Base-by-base conservation (phyloP, 208 protist species). In the Angomonas deanei region DNA sequence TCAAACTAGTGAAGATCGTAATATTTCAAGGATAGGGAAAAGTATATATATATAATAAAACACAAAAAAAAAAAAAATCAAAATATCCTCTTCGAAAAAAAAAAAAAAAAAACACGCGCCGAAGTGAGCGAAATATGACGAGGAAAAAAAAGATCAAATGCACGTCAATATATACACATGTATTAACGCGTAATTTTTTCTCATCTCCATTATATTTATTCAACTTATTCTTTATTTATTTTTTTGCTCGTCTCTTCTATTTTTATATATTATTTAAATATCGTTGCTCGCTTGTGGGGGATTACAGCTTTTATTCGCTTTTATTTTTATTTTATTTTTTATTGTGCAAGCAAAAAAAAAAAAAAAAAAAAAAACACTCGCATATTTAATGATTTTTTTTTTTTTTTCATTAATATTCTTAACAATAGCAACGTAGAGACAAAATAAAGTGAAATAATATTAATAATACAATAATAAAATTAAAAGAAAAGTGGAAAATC, bases 401-500 rank as follows among this genome's bases (percentile, higher is more conserved):
- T 8, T 27, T 53, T 21, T 24, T 53, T 53, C 11, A 53, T 11
- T 27, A 24, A 53, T 27, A 53, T 42, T 15, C 11, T 42, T 42
- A 42, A 42, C 36, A 42, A n/a, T 42, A 42, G 11, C 15, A 42
- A 42, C 8, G 52, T 36, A 33, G 34, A 58, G 19, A n/a, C 26
- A 58, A 34, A 58, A 8, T 15, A 58, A 46, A 56, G 13, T n/a
- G 6, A 60, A 48, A 53, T 38, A 53, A 53, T n/a, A 24, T 8
- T 4, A 33, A 19, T 30, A 32, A 8, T 23, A 26, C 21, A 58
- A 17, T 23, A 24, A 49, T 2, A 58, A 5, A 49, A 58, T 33
- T 28, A 52, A 56, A 10, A 57, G 33, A 38, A 57, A 60, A 53
- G 53, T 49, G 64, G 55, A 47, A 64, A 59, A n/a, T n/a, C n/a